A percentile compares a stretch with the other conserved stretches of the same genome.
Conservation (phyloP, 768 basidiomycete species). For the Podaxis sp. region DNA sequence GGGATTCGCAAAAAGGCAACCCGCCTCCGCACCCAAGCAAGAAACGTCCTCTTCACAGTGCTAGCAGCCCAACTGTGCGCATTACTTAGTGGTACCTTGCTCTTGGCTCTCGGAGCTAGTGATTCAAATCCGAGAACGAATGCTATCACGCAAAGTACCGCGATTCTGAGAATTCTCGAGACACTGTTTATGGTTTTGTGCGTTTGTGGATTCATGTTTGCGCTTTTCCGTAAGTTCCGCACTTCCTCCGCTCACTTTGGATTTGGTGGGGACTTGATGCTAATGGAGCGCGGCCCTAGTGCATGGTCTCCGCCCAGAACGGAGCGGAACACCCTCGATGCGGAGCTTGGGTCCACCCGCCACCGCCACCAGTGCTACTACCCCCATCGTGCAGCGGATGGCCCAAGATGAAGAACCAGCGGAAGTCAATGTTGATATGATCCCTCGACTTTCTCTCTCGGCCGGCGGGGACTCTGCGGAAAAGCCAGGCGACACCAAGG, state of each 20-base stretch:
- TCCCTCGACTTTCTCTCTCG: background rate
- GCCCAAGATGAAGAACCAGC: background rate
- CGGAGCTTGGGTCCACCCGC: background rate
- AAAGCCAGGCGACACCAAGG: background rate
- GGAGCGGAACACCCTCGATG: background rate
- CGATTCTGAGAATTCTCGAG: background rate
- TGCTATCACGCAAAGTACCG: background rate
- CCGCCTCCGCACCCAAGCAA: background rate
- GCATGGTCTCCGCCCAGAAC: background rate
- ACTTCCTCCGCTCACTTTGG: background rate
- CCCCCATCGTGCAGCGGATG: background rate
- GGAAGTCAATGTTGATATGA: background rate
- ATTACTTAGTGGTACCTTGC: background rate
- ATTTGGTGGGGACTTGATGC: background rate
- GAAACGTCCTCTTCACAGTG: background rate
- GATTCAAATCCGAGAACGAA: background rate
- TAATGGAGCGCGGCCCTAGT: background rate
- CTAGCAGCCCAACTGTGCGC: background rate
- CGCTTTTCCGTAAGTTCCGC: conserved; percentile 3
- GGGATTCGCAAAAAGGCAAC: background rate
- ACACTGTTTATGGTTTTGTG: background rate
- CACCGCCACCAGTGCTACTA: background rate
- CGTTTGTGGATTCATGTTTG: conserved; percentile 1
- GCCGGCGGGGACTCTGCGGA: background rate
- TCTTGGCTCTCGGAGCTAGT: background rate